phyloP scores from a whole-genome alignment of 306 rosid genomes.

The Aeschynomene evenia region DNA sequence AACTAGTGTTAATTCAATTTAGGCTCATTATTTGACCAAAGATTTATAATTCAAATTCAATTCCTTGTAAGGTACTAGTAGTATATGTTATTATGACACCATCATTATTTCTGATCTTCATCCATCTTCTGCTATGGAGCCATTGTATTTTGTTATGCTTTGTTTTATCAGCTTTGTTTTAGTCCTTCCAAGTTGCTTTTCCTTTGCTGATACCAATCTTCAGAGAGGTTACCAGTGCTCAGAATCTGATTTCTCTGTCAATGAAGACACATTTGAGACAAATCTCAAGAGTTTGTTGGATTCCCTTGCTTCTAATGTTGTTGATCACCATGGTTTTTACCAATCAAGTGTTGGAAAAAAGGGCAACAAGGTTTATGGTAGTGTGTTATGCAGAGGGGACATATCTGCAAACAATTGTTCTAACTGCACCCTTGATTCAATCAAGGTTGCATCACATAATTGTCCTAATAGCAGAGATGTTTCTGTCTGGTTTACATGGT shows the following conservation, averaged over 20 bases:
- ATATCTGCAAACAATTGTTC: constrained; percentile 40
- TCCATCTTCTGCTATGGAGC: constrained; percentile 33
- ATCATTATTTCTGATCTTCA: neutral
- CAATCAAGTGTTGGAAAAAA: constrained; percentile 33
- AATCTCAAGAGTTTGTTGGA: constrained; percentile 39
- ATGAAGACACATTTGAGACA: constrained; percentile 35
- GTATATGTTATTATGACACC: too few relatives aligned
- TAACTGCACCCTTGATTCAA: constrained; percentile 39
- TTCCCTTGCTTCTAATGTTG: constrained; percentile 40
- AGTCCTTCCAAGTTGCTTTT: constrained; percentile 8
- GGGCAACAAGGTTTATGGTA: constrained; percentile 42
- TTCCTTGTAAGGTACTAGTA: neutral
- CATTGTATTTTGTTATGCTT: constrained; percentile 13
- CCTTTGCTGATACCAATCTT: constrained; percentile 35
- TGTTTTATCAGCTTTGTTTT: constrained; percentile 18
- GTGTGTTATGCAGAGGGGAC: constrained; percentile 53
- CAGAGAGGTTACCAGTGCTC: constrained; percentile 32
- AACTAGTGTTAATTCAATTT: neutral
- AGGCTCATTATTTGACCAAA: constrained; percentile 3
- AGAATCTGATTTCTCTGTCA: constrained; percentile 28
- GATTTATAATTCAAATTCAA: neutral
- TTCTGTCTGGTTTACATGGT: constrained; percentile 50
- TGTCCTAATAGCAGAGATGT: constrained; percentile 47
- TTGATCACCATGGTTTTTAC: constrained; percentile 46
- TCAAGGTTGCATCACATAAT: constrained; percentile 27